A percentile compares a stretch with the other conserved stretches of the same genome.
These are phyloP conservation scores for Grigorovia jiainica DNA, from an alignment of 805 yeast species.

Conservation along the genomic window DNA sequence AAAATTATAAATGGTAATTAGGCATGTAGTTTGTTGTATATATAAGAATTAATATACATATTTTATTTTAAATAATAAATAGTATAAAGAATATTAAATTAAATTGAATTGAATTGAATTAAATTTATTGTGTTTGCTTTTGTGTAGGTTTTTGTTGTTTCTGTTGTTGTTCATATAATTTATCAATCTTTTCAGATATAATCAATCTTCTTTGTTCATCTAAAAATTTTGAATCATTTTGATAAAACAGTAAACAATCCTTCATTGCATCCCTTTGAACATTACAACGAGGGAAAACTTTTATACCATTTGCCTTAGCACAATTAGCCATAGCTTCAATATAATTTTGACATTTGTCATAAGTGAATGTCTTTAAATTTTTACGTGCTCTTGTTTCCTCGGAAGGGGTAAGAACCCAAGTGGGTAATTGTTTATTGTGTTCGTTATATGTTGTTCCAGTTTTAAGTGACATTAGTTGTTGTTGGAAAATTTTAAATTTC, in stretches of 20 bases:
- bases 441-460: too few relatives aligned
- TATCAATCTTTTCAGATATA: conserved; percentile 46
- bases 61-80: too few relatives aligned
- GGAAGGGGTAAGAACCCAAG: conserved; percentile 67
- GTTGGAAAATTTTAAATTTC: neutral
- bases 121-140: too few relatives aligned
- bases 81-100: too few relatives aligned
- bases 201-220: conserved; percentile 61
- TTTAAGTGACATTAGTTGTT: neutral
- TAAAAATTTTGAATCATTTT: conserved; percentile 46
- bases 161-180: conserved; percentile 30
- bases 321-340: conserved; percentile 64
- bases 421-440: conserved; percentile 37
- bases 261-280: conserved; percentile 48
- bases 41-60: too few relatives aligned
- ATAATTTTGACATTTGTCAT: conserved; percentile 53
- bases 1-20: too few relatives aligned
- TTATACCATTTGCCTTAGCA: conserved; percentile 51
- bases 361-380: conserved; percentile 59
- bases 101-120: too few relatives aligned
- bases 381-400: conserved; percentile 68
- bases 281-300: conserved; percentile 58
- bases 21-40: too few relatives aligned
- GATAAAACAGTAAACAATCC: conserved; percentile 53
- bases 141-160: too few relatives aligned